Evolutionary conservation across 148 eudicot genomes (phyloP).

Genomic region (Persicaria maculosa): DNA sequence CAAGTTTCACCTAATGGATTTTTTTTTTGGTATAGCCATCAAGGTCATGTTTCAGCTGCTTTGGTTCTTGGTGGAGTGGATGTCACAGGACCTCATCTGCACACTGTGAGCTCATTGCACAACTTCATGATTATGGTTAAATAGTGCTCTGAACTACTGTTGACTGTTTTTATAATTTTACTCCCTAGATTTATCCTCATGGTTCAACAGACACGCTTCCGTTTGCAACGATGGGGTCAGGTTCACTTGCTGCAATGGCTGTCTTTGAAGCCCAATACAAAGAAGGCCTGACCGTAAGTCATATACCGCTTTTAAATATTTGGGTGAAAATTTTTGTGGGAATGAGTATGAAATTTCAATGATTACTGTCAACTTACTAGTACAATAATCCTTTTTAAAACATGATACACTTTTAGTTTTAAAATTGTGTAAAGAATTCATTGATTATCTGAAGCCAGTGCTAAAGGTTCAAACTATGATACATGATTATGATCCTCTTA

Average conservation of each 20-base stretch:
- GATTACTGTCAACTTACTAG: too few relatives aligned
- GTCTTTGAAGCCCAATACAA: slow-evolving; percentile 76
- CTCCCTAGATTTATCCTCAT: slow-evolving; percentile 77
- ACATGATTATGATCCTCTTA: not conserved
- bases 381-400: too few relatives aligned
- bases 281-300: slow-evolving; percentile 86
- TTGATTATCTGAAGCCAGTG: too few relatives aligned
- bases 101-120: slow-evolving; percentile 50
- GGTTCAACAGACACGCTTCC: slow-evolving; percentile 92
- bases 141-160: not conserved
- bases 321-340: not conserved
- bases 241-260: slow-evolving; percentile 96
- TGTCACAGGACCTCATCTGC: slow-evolving; percentile 85
- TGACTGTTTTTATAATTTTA: not conserved
- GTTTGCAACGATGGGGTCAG: slow-evolving; percentile 94
- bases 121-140: not conserved
- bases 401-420: too few relatives aligned
- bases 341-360: too few relatives aligned
- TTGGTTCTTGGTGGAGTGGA: slow-evolving; percentile 98
- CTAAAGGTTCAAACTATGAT: not conserved
- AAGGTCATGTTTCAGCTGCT: slow-evolving; percentile 88
- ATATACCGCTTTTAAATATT: not conserved
- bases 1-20: not conserved
- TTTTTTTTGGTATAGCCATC: slow-evolving; percentile 43
- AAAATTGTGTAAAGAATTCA: too few relatives aligned